phyloP scores from a whole-genome alignment of 2,329 filamentous ascomycete genomes.

The Epichloe aotearoae region DNA sequence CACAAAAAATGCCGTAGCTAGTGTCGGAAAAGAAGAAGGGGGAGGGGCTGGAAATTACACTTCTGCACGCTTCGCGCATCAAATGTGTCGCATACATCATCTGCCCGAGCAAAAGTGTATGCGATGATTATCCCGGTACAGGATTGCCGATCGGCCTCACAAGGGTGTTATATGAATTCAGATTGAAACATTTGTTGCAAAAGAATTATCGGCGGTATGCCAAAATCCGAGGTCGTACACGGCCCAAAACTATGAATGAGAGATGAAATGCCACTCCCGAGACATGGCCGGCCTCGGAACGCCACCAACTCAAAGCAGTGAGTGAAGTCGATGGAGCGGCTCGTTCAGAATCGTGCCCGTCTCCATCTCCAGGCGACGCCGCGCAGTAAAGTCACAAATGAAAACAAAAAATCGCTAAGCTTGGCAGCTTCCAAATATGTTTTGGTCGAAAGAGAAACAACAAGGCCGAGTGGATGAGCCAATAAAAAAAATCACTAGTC shows the following conservation, averaged over 20 bases:
- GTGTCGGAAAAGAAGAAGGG: background rate
- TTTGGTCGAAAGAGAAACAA: background rate
- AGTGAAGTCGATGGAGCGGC: background rate
- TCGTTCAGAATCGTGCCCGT: background rate
- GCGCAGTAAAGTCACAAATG: background rate
- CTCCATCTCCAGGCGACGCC: background rate
- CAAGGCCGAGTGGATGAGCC: background rate
- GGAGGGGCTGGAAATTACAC: background rate
- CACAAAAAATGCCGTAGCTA: background rate
- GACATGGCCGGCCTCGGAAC: background rate
- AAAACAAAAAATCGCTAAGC: conserved; percentile 5
- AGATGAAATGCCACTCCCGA: background rate
- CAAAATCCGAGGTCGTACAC: background rate
- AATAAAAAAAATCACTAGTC: conserved; percentile 1
- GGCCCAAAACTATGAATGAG: background rate
- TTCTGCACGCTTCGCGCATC: background rate
- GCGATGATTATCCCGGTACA: background rate
- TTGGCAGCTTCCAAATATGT: background rate
- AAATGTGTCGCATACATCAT: background rate
- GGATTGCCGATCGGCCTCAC: background rate
- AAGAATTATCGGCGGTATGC: background rate
- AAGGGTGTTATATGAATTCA: no score
- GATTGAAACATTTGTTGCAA: background rate
- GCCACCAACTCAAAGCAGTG: background rate
- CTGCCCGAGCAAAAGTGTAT: background rate